Percentiles rank a stretch among this genome's conserved stretches.
Conservation (phyloP, 1,284 basidiomycete species). For the Entoloma clypeatum region DNA sequence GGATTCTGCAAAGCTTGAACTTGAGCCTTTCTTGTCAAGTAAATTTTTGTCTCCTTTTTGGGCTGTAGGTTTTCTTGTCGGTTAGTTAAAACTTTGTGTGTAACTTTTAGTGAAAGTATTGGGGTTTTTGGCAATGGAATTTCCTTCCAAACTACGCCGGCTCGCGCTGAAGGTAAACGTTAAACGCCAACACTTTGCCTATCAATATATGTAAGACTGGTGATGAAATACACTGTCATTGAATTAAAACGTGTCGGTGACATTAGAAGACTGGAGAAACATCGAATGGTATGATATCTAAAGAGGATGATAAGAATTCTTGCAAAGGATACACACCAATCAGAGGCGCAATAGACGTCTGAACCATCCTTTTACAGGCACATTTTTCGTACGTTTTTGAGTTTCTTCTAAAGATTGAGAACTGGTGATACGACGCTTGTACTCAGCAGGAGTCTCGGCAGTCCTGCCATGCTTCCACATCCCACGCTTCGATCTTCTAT, state of each 20-base stretch:
- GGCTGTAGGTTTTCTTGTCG: too few species aligned
- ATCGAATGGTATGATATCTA: slow-evolving; percentile 1
- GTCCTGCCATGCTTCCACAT: slow-evolving; percentile 64
- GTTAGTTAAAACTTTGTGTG: too few species aligned
- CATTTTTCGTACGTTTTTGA: background rate
- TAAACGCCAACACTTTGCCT: too few species aligned
- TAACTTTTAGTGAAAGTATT: too few species aligned
- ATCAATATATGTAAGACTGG: too few species aligned
- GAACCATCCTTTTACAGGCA: slow-evolving; percentile 9
- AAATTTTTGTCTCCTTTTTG: too few species aligned
- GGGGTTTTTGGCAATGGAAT: too few species aligned
- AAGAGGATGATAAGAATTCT: background rate
- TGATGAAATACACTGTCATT: too few species aligned
- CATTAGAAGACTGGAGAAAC: background rate
- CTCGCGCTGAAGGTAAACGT: too few species aligned
- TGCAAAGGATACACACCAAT: background rate
- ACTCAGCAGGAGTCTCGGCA: slow-evolving; percentile 73
- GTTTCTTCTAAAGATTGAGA: slow-evolving; percentile 18
- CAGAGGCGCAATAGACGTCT: slow-evolving; percentile 12
- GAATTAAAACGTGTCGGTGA: too few species aligned
- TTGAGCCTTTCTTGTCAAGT: too few species aligned
- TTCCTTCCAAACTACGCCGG: too few species aligned
- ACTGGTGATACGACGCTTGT: slow-evolving; percentile 63
- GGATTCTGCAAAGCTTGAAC: slow-evolving; percentile 1
- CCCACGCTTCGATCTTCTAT: slow-evolving; percentile 55